phyloP scores from a whole-genome alignment of 345 rosid genomes.

The Rhodamnia argentea region DNA sequence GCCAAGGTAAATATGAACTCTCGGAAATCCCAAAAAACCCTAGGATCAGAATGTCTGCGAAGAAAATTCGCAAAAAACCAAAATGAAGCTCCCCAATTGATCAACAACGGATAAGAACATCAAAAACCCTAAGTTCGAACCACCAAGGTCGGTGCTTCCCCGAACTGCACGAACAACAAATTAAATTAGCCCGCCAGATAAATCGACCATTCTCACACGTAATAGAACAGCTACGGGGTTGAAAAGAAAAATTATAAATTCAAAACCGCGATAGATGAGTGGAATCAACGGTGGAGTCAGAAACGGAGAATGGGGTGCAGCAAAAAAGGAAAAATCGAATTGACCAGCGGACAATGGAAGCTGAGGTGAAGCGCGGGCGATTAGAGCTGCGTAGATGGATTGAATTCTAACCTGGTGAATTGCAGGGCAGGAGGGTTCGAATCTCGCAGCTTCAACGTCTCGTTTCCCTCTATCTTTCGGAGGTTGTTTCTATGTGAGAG shows the following conservation, averaged over 20 bases:
- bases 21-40: neutral
- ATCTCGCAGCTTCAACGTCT: neutral
- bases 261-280: neutral
- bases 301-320: neutral
- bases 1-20: neutral
- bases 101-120: neutral
- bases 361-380: neutral
- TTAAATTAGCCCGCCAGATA: neutral
- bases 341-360: neutral
- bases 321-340: neutral
- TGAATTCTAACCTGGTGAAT: neutral
- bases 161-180: neutral
- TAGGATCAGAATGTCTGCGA: neutral
- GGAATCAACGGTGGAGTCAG: neutral
- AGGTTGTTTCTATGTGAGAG: neutral
- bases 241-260: neutral
- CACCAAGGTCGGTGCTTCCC: neutral
- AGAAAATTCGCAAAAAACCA: neutral
- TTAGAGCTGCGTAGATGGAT: neutral
- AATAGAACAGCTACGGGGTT: neutral
- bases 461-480: neutral
- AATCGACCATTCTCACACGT: neutral
- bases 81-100: neutral
- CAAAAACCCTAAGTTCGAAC: neutral
- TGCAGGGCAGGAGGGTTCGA: neutral